phyloP scores from a whole-genome alignment of 768 basidiomycete species.

The Mycena kentingensis region DNA sequence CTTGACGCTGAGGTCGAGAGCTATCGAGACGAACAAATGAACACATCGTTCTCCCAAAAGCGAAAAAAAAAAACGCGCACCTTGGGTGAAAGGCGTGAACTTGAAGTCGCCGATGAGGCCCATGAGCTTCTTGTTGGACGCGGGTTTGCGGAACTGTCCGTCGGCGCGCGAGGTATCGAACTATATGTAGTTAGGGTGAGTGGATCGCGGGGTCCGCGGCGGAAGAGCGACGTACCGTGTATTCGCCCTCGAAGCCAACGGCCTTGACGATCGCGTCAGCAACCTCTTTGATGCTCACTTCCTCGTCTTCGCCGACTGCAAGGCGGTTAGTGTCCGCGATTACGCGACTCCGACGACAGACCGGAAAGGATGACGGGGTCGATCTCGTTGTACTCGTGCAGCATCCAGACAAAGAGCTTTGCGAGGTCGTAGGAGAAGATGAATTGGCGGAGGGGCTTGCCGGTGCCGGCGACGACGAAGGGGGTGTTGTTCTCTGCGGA shows the following conservation, averaged over 20 bases:
- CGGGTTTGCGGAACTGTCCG: slow-evolving; percentile 95
- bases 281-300: slow-evolving; percentile 89
- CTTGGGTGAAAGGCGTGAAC: slow-evolving; percentile 90
- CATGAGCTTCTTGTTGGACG: slow-evolving; percentile 86
- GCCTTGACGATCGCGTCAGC: slow-evolving; percentile 90
- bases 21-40: slow-evolving; percentile 36
- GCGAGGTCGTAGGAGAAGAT: slow-evolving; percentile 97
- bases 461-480: slow-evolving; percentile 87
- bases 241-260: slow-evolving; percentile 76
- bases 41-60: not conserved
- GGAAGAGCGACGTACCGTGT: slow-evolving; percentile 49
- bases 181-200: slow-evolving; percentile 42
- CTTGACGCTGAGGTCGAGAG: slow-evolving; percentile 73
- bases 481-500: slow-evolving; percentile 75
- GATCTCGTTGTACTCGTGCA: slow-evolving; percentile 88
- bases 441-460: slow-evolving; percentile 94
- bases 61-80: slow-evolving; percentile 42
- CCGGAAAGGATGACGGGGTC: slow-evolving; percentile 93
- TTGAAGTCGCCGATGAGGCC: slow-evolving; percentile 76
- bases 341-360: too few species aligned
- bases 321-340: too few species aligned
- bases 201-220: not conserved
- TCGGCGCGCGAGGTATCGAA: slow-evolving; percentile 86
- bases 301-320: slow-evolving; percentile 90
- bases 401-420: slow-evolving; percentile 91